A percentile compares a stretch with the other conserved stretches of the same genome.
Evolutionary conservation across 306 rosid genomes (phyloP).

Genomic region (Fagus crenata): DNA sequence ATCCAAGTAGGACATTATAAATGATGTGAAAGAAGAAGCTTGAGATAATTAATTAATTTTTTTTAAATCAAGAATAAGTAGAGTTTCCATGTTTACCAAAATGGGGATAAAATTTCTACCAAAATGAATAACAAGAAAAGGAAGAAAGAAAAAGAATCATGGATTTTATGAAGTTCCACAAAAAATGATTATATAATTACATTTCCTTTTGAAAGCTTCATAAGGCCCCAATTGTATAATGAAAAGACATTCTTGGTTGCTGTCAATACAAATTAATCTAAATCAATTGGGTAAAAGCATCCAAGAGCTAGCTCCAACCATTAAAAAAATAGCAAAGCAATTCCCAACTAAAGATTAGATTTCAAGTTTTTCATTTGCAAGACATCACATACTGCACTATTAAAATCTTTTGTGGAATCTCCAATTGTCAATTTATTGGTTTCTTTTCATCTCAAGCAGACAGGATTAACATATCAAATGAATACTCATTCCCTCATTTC

Average conservation of each 20-base stretch:
- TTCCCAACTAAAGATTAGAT: neutral
- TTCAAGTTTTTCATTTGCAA: no score
- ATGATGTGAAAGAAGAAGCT: neutral
- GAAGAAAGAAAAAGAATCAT: neutral
- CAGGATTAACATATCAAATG: neutral
- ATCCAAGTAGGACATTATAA: neutral
- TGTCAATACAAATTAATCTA: neutral
- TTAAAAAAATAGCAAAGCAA: neutral
- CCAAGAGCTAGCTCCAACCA: neutral
- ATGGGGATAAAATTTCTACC: neutral
- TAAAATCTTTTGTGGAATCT: neutral
- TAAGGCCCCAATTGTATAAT: neutral
- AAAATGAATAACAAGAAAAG: neutral
- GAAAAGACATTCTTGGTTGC: neutral
- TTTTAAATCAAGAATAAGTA: neutral
- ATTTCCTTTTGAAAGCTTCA: neutral
- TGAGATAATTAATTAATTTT: neutral
- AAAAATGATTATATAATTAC: neutral
- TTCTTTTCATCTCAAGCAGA: conserved; percentile 1
- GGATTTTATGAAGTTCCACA: neutral
- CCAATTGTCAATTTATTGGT: neutral
- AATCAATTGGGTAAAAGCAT: neutral
- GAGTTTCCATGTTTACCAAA: neutral
- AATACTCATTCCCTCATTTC: neutral
- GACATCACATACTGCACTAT: neutral